These are phyloP conservation scores for Sclerotinia trifoliorum DNA, from an alignment of 2,329 filamentous ascomycete species.

Conservation along the genomic window DNA sequence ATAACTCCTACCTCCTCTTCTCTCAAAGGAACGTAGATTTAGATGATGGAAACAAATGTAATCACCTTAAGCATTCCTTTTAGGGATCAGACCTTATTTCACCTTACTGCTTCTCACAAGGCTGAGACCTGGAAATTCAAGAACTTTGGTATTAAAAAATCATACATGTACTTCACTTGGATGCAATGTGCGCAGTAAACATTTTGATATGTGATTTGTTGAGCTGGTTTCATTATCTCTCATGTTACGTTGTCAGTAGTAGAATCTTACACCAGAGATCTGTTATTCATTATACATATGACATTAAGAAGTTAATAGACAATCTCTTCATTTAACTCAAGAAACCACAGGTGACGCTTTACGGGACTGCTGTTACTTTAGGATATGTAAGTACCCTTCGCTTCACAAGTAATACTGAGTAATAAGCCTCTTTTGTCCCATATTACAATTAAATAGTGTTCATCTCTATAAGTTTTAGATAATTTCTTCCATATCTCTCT, in stretches of 20 bases:
- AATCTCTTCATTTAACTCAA: conserved; percentile 11
- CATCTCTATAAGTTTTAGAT: conserved; percentile 26
- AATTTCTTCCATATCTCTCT: background rate
- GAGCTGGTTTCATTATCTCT: background rate
- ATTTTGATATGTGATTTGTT: background rate
- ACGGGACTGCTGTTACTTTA: background rate
- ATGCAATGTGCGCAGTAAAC: background rate
- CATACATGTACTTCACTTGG: background rate
- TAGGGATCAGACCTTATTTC: background rate
- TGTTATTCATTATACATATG: background rate
- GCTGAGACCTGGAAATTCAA: background rate
- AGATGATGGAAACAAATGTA: conserved; percentile 28
- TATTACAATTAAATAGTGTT: background rate
- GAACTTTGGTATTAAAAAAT: background rate
- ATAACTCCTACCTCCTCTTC: conserved; percentile 32
- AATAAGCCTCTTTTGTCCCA: background rate
- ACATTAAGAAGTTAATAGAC: background rate
- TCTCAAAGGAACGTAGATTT: conserved; percentile 30
- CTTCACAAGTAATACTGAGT: background rate
- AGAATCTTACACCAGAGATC: background rate
- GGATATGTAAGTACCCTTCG: background rate
- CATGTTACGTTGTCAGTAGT: background rate
- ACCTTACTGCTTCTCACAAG: background rate
- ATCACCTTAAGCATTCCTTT: background rate
- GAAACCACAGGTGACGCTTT: conserved; percentile 5